Evolutionary conservation across 2,329 filamentous ascomycete species (phyloP).

Genomic region (Colletotrichum somersetense): DNA sequence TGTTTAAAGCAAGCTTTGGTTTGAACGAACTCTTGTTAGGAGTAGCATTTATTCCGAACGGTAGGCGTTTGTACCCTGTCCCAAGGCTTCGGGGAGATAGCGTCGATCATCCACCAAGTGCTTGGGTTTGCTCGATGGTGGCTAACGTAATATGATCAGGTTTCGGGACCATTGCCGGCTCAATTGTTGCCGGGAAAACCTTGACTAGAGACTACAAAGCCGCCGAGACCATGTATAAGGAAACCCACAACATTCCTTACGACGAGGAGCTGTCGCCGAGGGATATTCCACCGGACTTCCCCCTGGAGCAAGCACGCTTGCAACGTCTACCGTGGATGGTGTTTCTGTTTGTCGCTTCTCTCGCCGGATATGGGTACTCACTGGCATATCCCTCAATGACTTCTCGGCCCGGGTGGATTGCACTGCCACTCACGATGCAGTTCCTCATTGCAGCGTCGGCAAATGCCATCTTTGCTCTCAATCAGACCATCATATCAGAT

Average conservation of each 20-base stretch:
- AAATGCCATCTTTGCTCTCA: slow-evolving; percentile 54
- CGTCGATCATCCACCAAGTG: not conserved
- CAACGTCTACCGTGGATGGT: slow-evolving; percentile 55
- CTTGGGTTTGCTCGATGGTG: not conserved
- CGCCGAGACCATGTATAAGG: slow-evolving; percentile 44
- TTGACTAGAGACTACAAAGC: slow-evolving; percentile 53
- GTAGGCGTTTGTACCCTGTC: slow-evolving; percentile 18
- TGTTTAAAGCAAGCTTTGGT: slow-evolving; percentile 50
- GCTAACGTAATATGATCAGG: slow-evolving; percentile 40
- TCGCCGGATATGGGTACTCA: slow-evolving; percentile 53
- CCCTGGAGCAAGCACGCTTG: slow-evolving; percentile 57
- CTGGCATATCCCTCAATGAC: slow-evolving; percentile 43
- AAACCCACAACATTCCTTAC: slow-evolving; percentile 42
- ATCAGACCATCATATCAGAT: slow-evolving; percentile 52
- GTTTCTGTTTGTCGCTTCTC: slow-evolving; percentile 49
- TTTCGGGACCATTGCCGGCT: slow-evolving; percentile 57
- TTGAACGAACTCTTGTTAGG: slow-evolving; percentile 46
- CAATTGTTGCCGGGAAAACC: slow-evolving; percentile 55
- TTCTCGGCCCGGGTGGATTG: slow-evolving; percentile 45
- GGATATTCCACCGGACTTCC: slow-evolving; percentile 52
- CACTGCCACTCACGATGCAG: slow-evolving; percentile 46
- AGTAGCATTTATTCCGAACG: slow-evolving; percentile 48
- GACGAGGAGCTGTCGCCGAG: slow-evolving; percentile 48
- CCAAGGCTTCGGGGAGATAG: too few species aligned
- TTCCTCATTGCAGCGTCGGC: slow-evolving; percentile 54